Conservation (phyloP, 1,284 basidiomycete genomes). For the Rhodotorula mucilaginosa region DNA sequence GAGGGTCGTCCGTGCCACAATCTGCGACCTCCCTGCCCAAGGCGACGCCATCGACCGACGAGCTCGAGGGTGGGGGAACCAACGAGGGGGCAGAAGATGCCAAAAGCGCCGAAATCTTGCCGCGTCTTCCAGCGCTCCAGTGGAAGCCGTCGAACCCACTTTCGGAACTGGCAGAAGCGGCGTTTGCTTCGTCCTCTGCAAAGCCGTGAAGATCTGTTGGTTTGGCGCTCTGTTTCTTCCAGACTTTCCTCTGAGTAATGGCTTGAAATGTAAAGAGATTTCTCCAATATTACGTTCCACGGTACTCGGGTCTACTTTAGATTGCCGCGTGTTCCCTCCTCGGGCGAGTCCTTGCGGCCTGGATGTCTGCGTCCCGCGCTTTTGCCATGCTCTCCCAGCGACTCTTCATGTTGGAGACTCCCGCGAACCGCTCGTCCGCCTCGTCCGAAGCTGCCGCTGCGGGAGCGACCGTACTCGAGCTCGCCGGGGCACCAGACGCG, state of each 20-base stretch:
- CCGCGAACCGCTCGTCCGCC: constrained; percentile 37
- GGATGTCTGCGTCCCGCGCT: background rate
- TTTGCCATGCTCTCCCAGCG: constrained; percentile 36
- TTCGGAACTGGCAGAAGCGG: too few species aligned
- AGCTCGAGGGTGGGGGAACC: too few species aligned
- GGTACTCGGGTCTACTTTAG: background rate
- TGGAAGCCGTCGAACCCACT: too few species aligned
- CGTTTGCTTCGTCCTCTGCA: background rate
- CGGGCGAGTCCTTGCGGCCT: background rate
- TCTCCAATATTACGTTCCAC: background rate
- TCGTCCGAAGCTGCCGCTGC: constrained; percentile 1
- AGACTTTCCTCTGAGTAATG: background rate
- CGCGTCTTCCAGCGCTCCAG: background rate
- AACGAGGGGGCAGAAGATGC: too few species aligned
- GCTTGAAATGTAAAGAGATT: too few species aligned
- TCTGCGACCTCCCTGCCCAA: background rate
- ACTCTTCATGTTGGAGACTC: constrained; percentile 36
- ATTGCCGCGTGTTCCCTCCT: constrained; percentile 27
- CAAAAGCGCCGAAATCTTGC: background rate
- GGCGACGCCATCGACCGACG: too few species aligned
- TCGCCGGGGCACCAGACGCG: background rate
- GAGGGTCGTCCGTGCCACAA: too few species aligned
- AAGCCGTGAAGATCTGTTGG: too few species aligned
- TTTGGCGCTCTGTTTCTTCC: too few species aligned
- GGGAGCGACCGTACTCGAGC: too few species aligned